phyloP scores from a whole-genome alignment of 2,329 filamentous ascomycete genomes.

The Paecilomyces dactylethromorphus region DNA sequence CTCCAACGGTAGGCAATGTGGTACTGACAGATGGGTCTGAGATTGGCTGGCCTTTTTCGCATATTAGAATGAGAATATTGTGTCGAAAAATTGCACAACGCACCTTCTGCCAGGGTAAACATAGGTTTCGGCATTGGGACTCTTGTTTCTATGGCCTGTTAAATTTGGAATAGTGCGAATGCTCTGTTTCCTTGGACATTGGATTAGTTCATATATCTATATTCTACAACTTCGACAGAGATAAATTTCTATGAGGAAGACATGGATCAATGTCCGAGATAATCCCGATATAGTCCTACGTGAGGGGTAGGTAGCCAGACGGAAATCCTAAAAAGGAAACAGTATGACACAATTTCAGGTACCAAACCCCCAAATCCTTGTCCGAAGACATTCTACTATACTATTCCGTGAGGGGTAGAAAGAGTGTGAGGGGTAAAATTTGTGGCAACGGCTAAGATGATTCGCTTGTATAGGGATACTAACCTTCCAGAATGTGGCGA shows the following conservation, averaged over 20 bases:
- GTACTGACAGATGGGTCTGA: constrained; percentile 3
- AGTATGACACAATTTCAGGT: neutral
- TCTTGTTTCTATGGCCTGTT: neutral
- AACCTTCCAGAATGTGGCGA: neutral
- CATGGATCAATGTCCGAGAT: neutral
- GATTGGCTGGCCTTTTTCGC: constrained; percentile 8
- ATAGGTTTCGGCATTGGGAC: neutral
- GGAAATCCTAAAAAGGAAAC: neutral
- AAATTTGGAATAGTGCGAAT: neutral
- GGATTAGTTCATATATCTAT: neutral
- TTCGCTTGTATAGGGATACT: no score
- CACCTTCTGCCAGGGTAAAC: neutral
- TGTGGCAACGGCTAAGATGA: no score
- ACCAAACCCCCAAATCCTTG: neutral
- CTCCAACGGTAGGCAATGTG: constrained; percentile 3
- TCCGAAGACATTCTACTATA: neutral
- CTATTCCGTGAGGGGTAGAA: neutral
- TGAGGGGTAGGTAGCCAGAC: neutral
- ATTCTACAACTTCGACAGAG: neutral
- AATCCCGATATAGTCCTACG: neutral
- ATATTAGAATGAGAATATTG: neutral
- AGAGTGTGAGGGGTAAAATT: neutral
- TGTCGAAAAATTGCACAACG: neutral
- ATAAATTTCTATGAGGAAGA: neutral
- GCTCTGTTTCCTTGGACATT: no score